Conservation (phyloP, 208 protist genomes). For the Leishmania turanica region DNA sequence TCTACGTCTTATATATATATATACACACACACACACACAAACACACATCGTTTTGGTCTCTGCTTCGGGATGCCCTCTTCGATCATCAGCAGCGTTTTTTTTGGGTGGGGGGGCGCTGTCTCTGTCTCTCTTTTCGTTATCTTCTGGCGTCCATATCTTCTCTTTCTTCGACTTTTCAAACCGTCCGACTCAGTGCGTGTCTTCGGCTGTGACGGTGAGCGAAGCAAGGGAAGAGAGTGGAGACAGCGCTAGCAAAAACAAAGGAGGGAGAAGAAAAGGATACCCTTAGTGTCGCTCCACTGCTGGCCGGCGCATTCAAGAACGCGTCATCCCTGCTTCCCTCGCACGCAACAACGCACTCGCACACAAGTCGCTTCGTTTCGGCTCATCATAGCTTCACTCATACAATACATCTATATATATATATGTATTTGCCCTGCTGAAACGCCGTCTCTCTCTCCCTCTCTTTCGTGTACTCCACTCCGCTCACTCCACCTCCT, state of each 20-base stretch:
- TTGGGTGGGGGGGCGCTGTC: no score
- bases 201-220: not conserved
- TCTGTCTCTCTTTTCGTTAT: not conserved
- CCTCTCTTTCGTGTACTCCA: not conserved
- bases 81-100: not conserved
- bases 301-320: no score
- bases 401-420: not conserved
- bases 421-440: not conserved
- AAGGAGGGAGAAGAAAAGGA: not conserved
- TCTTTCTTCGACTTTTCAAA: not conserved
- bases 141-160: not conserved
- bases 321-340: not conserved
- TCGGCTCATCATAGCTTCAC: not conserved
- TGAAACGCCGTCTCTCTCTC: not conserved
- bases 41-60: not conserved
- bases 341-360: not conserved
- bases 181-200: no score
- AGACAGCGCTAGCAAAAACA: not conserved
- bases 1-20: no score
- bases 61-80: not conserved
- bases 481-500: not conserved
- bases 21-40: rapidly evolving
- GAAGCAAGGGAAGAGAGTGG: not conserved
- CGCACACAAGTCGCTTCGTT: not conserved
- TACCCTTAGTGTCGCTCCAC: not conserved